These are phyloP conservation scores for Stygiomarasmius scandens DNA, from an alignment of 1,284 basidiomycete species.

Conservation along the genomic window DNA sequence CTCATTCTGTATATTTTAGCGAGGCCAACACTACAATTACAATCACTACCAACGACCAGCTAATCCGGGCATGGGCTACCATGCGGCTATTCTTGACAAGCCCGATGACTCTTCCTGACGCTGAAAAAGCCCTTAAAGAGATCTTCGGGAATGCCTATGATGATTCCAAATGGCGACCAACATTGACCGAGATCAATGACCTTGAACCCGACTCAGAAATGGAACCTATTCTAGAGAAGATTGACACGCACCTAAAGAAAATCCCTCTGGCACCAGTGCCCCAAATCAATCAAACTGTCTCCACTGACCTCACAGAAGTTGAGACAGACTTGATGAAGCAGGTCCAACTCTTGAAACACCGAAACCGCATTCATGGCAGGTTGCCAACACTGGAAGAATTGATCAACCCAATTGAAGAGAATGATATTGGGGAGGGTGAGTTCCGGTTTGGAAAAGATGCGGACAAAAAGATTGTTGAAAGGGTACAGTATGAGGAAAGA, in stretches of 20 bases:
- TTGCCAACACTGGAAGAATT: slow-evolving; percentile 23
- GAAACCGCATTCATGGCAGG: slow-evolving; percentile 16
- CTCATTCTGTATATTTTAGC: too few relatives aligned
- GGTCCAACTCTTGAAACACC: slow-evolving; percentile 6
- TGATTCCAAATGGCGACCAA: background rate
- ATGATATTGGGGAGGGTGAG: slow-evolving; percentile 18
- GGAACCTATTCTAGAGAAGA: background rate
- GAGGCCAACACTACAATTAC: background rate
- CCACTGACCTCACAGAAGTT: slow-evolving; percentile 1
- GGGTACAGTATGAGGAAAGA: background rate
- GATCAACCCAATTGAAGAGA: slow-evolving; percentile 23
- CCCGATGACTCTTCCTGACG: background rate
- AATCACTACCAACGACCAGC: too few relatives aligned
- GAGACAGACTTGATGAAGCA: slow-evolving; percentile 6
- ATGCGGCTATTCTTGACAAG: background rate
- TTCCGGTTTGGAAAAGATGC: slow-evolving; percentile 20
- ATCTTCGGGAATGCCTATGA: background rate
- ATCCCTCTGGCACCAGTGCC: background rate
- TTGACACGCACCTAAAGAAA: background rate
- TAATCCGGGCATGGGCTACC: background rate
- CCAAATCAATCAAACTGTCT: too few relatives aligned
- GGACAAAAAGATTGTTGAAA: slow-evolving; percentile 22
- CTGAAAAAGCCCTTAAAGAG: background rate
- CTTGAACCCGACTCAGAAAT: background rate
- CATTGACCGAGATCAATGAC: background rate